Base-by-base conservation (phyloP, 345 rosid species). In the Gossypium herbaceum region DNA sequence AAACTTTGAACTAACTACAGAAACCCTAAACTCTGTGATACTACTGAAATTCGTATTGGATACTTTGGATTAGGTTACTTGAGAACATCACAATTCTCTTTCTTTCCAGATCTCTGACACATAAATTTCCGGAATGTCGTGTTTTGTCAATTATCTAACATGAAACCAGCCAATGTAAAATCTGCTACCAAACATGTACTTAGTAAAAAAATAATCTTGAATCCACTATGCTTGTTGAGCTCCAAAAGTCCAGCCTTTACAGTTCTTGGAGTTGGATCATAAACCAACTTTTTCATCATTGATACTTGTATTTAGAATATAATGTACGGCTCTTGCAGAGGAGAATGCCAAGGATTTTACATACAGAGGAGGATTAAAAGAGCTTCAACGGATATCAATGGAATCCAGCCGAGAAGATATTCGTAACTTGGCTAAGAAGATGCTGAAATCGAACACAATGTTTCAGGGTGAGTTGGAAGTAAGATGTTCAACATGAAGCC, bases 341-440 rank as follows among this genome's bases (percentile, higher is more conserved):
- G 90, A 86, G 44, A 94, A 94, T 80, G 86, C 77, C 0, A 83
- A 73, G 79, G 92, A 92, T 75, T 91, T 91, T 84, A 81, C 77
- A 76, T 79, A 83, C 13, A 76, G 81, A 8, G 94, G 97, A 59
- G 92, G 90, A 12, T 76, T 84, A 9, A 84, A 84, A 77, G 92
- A 89, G 81, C 86, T 94, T 6, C 78, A 72, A 16, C 79, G 92
- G 43, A 91, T 94, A 76, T 91, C 97, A 9, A 75, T 68, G 25
- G 97, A 92, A 75, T 92, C 98, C 15, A 88, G 83, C 68, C 85
- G 97, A 83, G 98, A 94, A 56, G 98, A 94, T 52, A 92, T 94
- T 43, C 88, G 94, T 50, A 87, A 81, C 81, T 89, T 94, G 69
- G 98, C 98, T 15, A 91, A 85, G 88, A 92, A 89, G 90, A 87